A percentile compares a stretch with the other conserved stretches of the same genome.
Conservation (phyloP, 2,329 filamentous ascomycete species). For the Diaporthe capsici region DNA sequence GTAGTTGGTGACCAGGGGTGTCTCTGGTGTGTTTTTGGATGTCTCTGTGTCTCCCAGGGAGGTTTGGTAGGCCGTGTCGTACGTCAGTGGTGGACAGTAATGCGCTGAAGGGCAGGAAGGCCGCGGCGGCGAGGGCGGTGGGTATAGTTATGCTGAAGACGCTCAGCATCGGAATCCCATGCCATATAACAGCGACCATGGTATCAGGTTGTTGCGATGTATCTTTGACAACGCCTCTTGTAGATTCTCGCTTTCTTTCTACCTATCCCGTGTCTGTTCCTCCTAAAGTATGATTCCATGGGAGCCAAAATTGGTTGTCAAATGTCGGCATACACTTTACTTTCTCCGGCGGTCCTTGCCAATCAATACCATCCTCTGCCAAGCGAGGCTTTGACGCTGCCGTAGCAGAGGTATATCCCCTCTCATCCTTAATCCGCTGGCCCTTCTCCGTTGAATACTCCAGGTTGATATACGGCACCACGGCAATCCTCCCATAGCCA, state of each 20-base stretch:
- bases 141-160: no score
- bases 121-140: no score
- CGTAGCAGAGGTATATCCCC: constrained; percentile 59
- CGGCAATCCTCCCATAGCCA: constrained; percentile 63
- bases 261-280: background rate
- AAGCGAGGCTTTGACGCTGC: constrained; percentile 46
- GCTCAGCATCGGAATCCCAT: no score
- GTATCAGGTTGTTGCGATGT: background rate
- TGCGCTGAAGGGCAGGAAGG: background rate
- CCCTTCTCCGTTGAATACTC: constrained; percentile 63
- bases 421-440: constrained; percentile 58
- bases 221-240: background rate
- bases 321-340: constrained; percentile 61
- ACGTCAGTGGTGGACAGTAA: background rate
- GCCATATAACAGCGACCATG: background rate
- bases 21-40: background rate
- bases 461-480: constrained; percentile 66
- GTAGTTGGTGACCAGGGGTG: background rate
- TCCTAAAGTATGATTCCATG: constrained; percentile 51
- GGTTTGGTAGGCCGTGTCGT: background rate
- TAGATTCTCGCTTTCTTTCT: background rate
- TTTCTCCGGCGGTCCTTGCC: constrained; percentile 57
- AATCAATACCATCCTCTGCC: constrained; percentile 52
- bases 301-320: constrained; percentile 54
- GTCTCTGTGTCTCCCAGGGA: no score